Base-by-base conservation (phyloP, 1,139 yeast species). In the Taphrina populina region DNA sequence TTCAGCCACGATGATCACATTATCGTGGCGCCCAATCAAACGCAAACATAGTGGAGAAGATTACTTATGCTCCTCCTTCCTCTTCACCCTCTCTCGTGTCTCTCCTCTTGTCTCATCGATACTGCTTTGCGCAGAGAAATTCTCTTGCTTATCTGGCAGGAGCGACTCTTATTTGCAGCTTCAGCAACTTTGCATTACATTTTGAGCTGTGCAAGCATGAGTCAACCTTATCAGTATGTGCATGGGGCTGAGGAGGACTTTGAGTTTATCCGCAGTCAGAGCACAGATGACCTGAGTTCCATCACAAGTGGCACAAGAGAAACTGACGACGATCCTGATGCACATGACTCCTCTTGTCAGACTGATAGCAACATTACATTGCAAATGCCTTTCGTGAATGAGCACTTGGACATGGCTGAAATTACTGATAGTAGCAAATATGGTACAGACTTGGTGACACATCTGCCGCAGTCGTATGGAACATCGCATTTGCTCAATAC, bases 251-350 rank as follows among this genome's bases (percentile, higher is more conserved):
- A 43, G 17, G 47, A 43, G 4, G 47, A 43, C 19, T 43, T 43
- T 21, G 47, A 43, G 29, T 21, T 43, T 13, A 37, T 43, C 11
- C 47, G 21, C 19, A 43, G 37, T 19, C 47, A 43, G 10, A 26
- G 19, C 35, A 29, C n/a, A 20, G 47, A 43, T 30, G 47, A 43
- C 32, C 47, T 43, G 29, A 43, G 47, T 37, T 43, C 47, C 24
- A 29, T 43, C 47, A 43, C 37, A 6, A 43, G 47, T 20, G 21
- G 11, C 15, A 15, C 47, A n/a, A 37, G 47, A 2, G 47, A 30
- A 21, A 43, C 47, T 5, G 47, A 43, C 47, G 23, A 30, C 19
- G 47, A 43, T 26, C 20, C 47, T 7, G 47, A 43, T 13, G 26
- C 24, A 2, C 37, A 37, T 10, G 36, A 11, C 2, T n/a, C n/a